Conservation (phyloP, 208 protist genomes). For the Leishmania turanica region DNA sequence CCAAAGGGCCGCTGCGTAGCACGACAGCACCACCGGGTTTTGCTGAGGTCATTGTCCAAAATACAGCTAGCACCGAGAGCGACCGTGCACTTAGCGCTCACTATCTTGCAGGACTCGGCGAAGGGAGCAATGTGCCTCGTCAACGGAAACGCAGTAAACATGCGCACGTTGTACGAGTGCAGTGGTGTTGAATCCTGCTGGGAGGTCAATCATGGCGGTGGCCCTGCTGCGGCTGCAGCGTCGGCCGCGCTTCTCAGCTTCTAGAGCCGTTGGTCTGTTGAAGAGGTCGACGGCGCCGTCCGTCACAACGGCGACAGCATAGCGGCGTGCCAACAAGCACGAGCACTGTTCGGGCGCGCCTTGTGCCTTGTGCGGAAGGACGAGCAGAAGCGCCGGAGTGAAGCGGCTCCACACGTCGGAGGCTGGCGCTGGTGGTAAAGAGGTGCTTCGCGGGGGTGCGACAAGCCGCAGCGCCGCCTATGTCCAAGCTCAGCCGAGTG, state of each 20-base stretch:
- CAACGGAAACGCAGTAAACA: conserved; percentile 26
- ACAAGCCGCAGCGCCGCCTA: not conserved
- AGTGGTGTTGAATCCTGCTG: conserved; percentile 4
- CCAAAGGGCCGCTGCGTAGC: conserved; percentile 34
- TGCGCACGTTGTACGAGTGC: conserved; percentile 27
- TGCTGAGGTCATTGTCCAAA: conserved; percentile 46
- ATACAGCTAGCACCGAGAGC: conserved; percentile 48
- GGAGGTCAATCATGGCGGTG: not conserved
- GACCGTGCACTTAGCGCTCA: conserved; percentile 36
- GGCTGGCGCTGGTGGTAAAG: not conserved
- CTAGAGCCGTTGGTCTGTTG: not conserved
- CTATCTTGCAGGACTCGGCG: conserved; percentile 31
- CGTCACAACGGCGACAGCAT: not conserved
- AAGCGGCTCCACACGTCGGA: not conserved
- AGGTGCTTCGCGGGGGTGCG: not conserved
- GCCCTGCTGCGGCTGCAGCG: not conserved
- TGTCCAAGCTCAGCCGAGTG: not conserved
- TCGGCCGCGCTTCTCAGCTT: not conserved
- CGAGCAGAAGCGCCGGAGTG: not conserved
- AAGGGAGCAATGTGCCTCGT: conserved; percentile 41
- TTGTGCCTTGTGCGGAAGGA: not conserved
- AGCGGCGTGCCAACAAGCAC: not conserved
- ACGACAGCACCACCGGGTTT: conserved; percentile 37
- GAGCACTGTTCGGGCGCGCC: not conserved
- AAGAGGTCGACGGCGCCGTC: not conserved